phyloP scores from a whole-genome alignment of 1,139 yeast genomes.

The Debaryomycetaceae sp. region DNA sequence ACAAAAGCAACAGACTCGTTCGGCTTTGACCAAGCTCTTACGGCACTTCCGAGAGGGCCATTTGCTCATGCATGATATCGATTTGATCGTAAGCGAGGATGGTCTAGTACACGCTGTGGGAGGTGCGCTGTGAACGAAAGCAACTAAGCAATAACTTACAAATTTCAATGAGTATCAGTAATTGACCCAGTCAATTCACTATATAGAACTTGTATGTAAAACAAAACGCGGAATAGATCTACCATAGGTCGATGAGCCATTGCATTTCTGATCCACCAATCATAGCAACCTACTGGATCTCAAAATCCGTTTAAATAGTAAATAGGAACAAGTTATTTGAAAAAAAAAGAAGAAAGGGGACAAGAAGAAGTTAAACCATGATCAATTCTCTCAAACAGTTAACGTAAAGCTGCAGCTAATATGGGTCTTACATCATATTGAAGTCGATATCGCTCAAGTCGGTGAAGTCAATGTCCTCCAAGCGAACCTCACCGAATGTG shows the following conservation, averaged over 20 bases:
- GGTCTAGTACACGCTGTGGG: background rate
- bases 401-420: background rate
- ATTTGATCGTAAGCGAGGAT: slow-evolving; percentile 4
- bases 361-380: background rate
- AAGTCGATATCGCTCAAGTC: slow-evolving; percentile 6
- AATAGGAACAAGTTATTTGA: background rate
- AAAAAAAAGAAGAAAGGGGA: background rate
- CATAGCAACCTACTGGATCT: background rate
- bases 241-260: background rate
- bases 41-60: slow-evolving; percentile 1
- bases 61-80: slow-evolving; percentile 3
- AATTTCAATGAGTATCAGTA: background rate
- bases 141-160: background rate
- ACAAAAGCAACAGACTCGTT: background rate
- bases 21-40: background rate
- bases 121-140: background rate
- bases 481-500: slow-evolving; percentile 58
- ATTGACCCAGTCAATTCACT: background rate
- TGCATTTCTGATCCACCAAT: background rate
- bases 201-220: background rate
- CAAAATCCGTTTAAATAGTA: background rate
- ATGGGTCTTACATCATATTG: slow-evolving; percentile 1
- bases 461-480: slow-evolving; percentile 3
- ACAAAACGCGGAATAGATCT: background rate
- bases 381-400: background rate